Evolutionary conservation across 306 rosid genomes (phyloP), one percentile per base, ranked within the genome.

Genomic region (Gastrolobium bilobum): DNA sequence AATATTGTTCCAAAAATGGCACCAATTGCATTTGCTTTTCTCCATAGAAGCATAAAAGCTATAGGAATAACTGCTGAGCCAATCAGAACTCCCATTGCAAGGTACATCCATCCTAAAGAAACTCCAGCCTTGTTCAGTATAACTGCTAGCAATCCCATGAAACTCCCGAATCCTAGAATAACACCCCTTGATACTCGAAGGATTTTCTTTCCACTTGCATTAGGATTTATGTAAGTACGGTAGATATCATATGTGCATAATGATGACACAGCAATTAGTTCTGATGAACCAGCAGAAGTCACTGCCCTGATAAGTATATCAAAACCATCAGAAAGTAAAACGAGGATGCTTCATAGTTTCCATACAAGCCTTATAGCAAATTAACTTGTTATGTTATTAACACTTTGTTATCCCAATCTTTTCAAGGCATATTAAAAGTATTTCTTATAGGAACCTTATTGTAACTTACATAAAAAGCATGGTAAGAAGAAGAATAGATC

Each of bases 261-360:
- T 30, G 98, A 92, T 6, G 79, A 94, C 15, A 92, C 97, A 0
- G 97, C 96, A 53, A 92, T 88, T 50, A 94, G 84, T 79, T 94
- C 98, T 1, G 98, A 92, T 13, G 97, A 94, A 76, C 98, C 98
- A 72, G 98, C 97, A 33, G 98, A 94, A 39, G 98, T 94, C 85
- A 94, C 97, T 33, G 97, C 97, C 97, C 98, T 94, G 89, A 5
- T 84, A 26, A 73, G 75, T 39, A 74, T 14, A 68, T 66, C 13
- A 82, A 75, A 68, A 71, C 7, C 44, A 86, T 68, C 52, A 79
- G 47, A 3, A 61, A 68, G 14, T 59, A 29, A 63, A 56, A 15
- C 5, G 69, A 56, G n/a, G 5, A 66, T 64, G 71, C 64, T 13
- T 59, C 20, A 42, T n/a, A 73, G 38, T 38, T 71, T 44, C 20